Percentiles rank a stretch among this genome's conserved stretches.
phyloP scores from a whole-genome alignment of 768 basidiomycete genomes.

The Tephrocybe sp. region DNA sequence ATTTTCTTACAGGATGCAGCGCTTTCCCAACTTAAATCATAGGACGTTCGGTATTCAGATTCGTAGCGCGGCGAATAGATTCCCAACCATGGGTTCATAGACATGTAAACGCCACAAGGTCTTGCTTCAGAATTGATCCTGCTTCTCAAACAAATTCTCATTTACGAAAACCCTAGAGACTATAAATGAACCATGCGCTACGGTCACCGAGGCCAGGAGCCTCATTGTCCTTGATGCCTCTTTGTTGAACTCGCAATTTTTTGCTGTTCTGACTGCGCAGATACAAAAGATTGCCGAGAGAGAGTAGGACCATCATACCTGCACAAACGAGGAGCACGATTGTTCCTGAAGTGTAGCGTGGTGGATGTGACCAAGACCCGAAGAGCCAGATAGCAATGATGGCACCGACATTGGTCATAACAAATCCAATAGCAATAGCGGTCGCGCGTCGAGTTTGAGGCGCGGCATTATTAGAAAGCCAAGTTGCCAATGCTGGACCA shows the following conservation, averaged over 20 bases:
- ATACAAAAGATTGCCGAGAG: conserved; percentile 36
- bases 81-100: too few relatives aligned
- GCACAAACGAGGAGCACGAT: conserved; percentile 38
- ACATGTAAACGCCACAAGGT: too few relatives aligned
- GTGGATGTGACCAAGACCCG: conserved; percentile 46
- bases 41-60: too few relatives aligned
- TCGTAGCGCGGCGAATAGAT: too few relatives aligned
- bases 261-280: conserved; percentile 41
- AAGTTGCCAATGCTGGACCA: conserved; percentile 41
- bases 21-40: too few relatives aligned
- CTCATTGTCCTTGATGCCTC: conserved; percentile 33
- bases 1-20: too few relatives aligned
- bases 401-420: conserved; percentile 41
- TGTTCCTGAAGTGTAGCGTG: conserved; percentile 47
- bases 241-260: conserved; percentile 36
- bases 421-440: conserved; percentile 41
- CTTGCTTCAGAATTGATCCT: too few relatives aligned
- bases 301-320: conserved; percentile 33
- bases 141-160: too few relatives aligned
- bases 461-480: conserved; percentile 51
- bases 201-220: conserved; percentile 41
- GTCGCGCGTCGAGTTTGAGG: conserved; percentile 51
- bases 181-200: conserved; percentile 43
- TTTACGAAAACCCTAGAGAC: too few relatives aligned
- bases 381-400: conserved; percentile 61